These are phyloP conservation scores for Novymonas esmeraldas DNA, from an alignment of 208 protist species.

Conservation along the genomic window DNA sequence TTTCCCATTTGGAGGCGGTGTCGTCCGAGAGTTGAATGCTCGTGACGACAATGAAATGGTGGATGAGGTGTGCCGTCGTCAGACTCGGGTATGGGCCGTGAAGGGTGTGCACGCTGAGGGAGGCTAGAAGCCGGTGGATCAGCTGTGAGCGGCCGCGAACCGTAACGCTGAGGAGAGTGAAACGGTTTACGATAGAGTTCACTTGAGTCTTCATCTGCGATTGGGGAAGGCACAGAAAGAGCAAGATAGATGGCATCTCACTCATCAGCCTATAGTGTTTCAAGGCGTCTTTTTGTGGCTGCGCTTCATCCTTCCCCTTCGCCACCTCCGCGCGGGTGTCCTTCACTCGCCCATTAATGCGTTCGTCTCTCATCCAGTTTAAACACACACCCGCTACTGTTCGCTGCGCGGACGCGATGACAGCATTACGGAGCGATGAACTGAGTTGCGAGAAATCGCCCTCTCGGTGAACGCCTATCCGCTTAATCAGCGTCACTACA, in stretches of 20 bases:
- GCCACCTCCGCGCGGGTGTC: too few relatives aligned
- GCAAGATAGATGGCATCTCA: constrained; percentile 2
- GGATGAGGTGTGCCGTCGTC: constrained; percentile 1
- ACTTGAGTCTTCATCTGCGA: neutral
- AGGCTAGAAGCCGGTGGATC: neutral
- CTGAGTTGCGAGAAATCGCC: neutral
- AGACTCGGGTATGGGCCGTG: constrained; percentile 1
- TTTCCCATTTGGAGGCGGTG: neutral
- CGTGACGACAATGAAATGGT: neutral
- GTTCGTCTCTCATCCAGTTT: too few relatives aligned
- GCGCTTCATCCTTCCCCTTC: too few relatives aligned
- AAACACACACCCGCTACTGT: neutral
- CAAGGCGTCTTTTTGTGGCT: too few relatives aligned
- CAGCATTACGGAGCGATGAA: neutral
- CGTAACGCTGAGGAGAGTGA: neutral
- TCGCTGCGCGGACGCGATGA: neutral
- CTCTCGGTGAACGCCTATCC: constrained; percentile 2
- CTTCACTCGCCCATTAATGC: too few relatives aligned
- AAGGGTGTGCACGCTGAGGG: constrained; percentile 4
- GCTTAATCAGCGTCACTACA: constrained; percentile 5
- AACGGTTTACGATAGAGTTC: neutral
- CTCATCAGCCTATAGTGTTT: too few relatives aligned
- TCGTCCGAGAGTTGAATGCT: neutral
- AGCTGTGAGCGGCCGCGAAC: constrained; percentile 5
- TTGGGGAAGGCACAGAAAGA: constrained; percentile 4